phyloP scores from a whole-genome alignment of 768 basidiomycete species.

The Lactarius indigo region DNA sequence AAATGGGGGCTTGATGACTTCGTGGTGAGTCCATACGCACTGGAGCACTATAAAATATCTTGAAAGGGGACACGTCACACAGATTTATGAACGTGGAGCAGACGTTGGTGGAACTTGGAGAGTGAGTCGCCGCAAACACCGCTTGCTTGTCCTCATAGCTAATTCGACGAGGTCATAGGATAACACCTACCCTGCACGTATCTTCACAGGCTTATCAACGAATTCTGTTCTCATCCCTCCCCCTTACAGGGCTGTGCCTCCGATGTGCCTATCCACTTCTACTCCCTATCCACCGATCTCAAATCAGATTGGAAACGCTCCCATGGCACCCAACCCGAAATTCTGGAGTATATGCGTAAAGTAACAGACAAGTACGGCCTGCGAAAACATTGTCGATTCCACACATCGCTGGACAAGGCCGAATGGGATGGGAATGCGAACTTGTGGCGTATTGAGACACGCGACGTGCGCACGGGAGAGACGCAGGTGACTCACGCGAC shows the following conservation, averaged over 20 bases:
- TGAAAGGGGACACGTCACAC: neutral
- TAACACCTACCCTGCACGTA: conserved; percentile 28
- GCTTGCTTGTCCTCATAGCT: neutral
- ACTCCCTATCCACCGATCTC: conserved; percentile 30
- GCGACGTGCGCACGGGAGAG: conserved; percentile 19
- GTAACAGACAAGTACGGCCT: conserved; percentile 28
- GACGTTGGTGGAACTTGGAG: conserved; percentile 32
- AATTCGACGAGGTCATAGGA: conserved; percentile 9
- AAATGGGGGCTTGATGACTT: conserved; percentile 32
- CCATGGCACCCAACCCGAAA: conserved; percentile 30
- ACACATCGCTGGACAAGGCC: conserved; percentile 30
- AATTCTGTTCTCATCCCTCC: neutral
- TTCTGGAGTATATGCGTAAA: conserved; percentile 29
- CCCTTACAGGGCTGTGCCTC: conserved; percentile 28
- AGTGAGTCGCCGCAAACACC: conserved; percentile 12
- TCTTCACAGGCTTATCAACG: neutral
- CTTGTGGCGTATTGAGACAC: conserved; percentile 30
- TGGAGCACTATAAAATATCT: neutral
- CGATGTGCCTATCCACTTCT: conserved; percentile 28
- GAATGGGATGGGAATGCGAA: conserved; percentile 30
- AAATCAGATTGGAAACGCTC: conserved; percentile 29
- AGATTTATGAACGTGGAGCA: conserved; percentile 34
- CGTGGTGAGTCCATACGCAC: conserved; percentile 27
- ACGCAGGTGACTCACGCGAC: conserved; percentile 23
- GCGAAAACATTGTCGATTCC: conserved; percentile 25